These are phyloP conservation scores for Globisporangium solare DNA, from an alignment of 352 stramenopile genomes.

Conservation along the genomic window DNA sequence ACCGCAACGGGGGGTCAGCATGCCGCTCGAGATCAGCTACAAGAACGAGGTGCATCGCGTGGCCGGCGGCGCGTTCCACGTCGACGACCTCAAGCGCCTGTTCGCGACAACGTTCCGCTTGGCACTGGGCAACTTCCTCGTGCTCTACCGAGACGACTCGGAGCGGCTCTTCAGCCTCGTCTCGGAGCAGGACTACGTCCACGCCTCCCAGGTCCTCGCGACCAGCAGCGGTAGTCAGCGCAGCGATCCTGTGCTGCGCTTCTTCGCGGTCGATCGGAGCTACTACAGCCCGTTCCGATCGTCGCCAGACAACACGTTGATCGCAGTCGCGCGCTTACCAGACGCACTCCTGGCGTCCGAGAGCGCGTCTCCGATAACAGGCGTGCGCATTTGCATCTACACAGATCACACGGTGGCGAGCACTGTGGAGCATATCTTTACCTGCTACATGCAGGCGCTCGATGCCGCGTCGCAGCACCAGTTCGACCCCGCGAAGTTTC, in stretches of 20 bases:
- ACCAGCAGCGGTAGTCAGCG: not conserved
- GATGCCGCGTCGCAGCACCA: not conserved
- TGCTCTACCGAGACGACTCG: not conserved
- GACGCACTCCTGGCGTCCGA: not conserved
- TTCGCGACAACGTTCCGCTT: not conserved
- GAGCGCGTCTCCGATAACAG: not conserved
- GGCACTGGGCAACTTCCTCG: not conserved
- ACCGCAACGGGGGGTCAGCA: not conserved
- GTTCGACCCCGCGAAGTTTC: not conserved
- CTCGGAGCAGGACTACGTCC: not conserved
- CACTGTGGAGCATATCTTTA: not conserved
- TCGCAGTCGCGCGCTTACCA: not conserved
- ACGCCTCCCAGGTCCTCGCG: not conserved
- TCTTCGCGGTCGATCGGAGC: not conserved
- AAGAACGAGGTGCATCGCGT: not conserved
- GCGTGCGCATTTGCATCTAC: not conserved
- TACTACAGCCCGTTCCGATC: not conserved
- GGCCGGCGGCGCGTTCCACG: not conserved
- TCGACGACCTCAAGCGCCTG: not conserved
- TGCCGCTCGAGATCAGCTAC: slow-evolving; percentile 1
- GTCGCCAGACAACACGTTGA: not conserved
- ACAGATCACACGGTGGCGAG: not conserved
- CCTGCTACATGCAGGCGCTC: not conserved
- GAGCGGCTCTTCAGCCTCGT: not conserved
- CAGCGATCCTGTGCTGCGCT: not conserved